A percentile compares a stretch with the other conserved stretches of the same genome.
phyloP scores from a whole-genome alignment of 2,329 filamentous ascomycete species.

The Botrytis tulipae region DNA sequence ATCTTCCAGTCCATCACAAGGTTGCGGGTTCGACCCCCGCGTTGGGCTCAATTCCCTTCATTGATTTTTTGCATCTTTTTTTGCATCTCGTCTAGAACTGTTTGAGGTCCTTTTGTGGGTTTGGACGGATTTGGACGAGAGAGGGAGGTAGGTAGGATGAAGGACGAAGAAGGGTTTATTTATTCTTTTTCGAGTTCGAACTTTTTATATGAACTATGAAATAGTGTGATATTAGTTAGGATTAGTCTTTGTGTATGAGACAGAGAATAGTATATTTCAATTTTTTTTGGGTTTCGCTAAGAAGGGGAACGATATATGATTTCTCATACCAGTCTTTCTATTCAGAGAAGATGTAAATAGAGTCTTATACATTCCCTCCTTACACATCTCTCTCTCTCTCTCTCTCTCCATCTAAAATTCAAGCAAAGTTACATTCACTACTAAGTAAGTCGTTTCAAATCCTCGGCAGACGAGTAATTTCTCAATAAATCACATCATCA shows the following conservation, averaged over 20 bases:
- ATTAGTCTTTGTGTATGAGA: too few species aligned
- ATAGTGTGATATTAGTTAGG: too few species aligned
- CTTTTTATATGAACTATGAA: too few species aligned
- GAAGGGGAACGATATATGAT: too few species aligned
- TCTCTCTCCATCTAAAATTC: not conserved
- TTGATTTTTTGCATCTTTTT: not conserved
- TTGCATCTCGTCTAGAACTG: not conserved
- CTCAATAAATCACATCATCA: too few species aligned
- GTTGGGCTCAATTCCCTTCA: conserved; percentile 34
- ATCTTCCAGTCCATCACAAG: conserved; percentile 40
- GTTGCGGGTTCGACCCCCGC: conserved; percentile 47
- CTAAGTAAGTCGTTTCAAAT: not conserved
- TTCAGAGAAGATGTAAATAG: not conserved
- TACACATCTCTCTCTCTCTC: too few species aligned
- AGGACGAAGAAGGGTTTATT: too few species aligned
- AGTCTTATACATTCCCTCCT: not conserved
- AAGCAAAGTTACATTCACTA: not conserved
- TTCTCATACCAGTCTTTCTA: not conserved
- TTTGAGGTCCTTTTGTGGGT: not conserved
- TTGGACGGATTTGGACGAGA: not conserved
- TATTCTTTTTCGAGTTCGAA: not conserved
- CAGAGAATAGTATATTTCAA: too few species aligned
- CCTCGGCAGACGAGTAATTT: too few species aligned
- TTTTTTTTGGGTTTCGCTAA: too few species aligned
- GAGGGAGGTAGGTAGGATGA: not conserved